Evolutionary conservation across 805 yeast genomes (phyloP), one percentile per base, ranked within the genome.

Genomic region (Cyberlindnera euphorbiiphila): DNA sequence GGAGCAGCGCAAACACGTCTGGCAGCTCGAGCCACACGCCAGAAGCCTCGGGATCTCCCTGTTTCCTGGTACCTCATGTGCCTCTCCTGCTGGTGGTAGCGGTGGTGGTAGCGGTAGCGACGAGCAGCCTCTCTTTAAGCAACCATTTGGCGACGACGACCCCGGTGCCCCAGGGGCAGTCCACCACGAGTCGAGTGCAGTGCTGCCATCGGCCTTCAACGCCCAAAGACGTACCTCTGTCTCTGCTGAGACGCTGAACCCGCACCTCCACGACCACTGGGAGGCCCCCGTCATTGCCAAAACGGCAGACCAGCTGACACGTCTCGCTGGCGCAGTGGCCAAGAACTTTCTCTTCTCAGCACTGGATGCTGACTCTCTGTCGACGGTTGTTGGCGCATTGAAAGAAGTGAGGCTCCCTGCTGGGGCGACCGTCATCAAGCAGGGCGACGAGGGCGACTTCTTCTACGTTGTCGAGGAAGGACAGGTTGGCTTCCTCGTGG

Each of bases 371-470:
- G 88, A 78, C 46, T 74, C 95, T 3, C 70, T 85, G 51, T 73
- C 72, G 42, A 77, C 91, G 6, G 89, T 93, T 14, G 75, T 93
- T 32, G 74, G 76, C 50, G 94, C 97, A n/a, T 71, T 93, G 47
- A 78, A 81, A 50, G 93, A 84, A 57, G 83, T 84, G 51, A 62
- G 66, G 35, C 76, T 78, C 27, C 55, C 71, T 3, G 68, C 73
- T 37, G 83, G 78, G 39, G 64, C 76, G 6, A 79, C 76, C 47
- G 79, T 91, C 43, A 88, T 89, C 56, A 74, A 65, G 47, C 96
- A 91, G 63, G 97, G 97, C 36, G 96, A 85, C 54, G 95, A 85
- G 56, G 97, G 97, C 49, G 96, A 91, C 64, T 89, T 67, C 61
- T 86, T 91, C 58, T 89, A 88, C 61, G 78, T 89, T 28, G 76